A percentile compares a stretch with the other conserved stretches of the same genome.
phyloP scores from a whole-genome alignment of 2,329 filamentous ascomycete species.

The Diaporthe vaccinii region DNA sequence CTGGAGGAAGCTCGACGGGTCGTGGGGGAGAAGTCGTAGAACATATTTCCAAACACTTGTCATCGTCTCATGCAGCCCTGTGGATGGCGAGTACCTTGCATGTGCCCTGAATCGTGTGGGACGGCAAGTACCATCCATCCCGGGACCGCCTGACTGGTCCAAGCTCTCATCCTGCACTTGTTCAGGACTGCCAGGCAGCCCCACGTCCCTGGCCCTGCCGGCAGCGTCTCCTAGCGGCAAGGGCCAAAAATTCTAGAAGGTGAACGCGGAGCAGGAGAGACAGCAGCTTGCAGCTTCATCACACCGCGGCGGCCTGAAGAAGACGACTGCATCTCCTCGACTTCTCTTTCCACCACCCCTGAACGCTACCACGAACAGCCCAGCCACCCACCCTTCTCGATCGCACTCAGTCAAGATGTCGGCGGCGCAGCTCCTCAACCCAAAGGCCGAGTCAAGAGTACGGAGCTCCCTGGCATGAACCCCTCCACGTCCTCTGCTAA shows the following conservation, averaged over 20 bases:
- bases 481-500: slow-evolving; percentile 54
- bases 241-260: slow-evolving; percentile 39
- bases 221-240: slow-evolving; percentile 26
- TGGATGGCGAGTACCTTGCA: slow-evolving; percentile 11
- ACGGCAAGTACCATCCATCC: slow-evolving; percentile 6
- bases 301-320: slow-evolving; percentile 18
- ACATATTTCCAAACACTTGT: slow-evolving; percentile 25
- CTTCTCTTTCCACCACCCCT: neutral
- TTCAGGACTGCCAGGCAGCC: slow-evolving; percentile 10
- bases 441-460: slow-evolving; percentile 98
- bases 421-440: slow-evolving; percentile 97
- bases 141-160: slow-evolving; percentile 26
- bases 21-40: neutral
- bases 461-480: slow-evolving; percentile 53
- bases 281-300: slow-evolving; percentile 28
- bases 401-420: slow-evolving; percentile 74
- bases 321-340: slow-evolving; percentile 22
- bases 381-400: slow-evolving; percentile 10
- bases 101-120: neutral
- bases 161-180: slow-evolving; percentile 10
- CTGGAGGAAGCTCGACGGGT: neutral
- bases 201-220: slow-evolving; percentile 17
- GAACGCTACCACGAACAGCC: neutral
- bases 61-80: slow-evolving; percentile 15
- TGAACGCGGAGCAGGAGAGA: slow-evolving; percentile 3